Evolutionary conservation across 202 grass and related monocot species (phyloP), one percentile per base, ranked within the genome.

Genomic region (Dendrocalamus latiflorus): DNA sequence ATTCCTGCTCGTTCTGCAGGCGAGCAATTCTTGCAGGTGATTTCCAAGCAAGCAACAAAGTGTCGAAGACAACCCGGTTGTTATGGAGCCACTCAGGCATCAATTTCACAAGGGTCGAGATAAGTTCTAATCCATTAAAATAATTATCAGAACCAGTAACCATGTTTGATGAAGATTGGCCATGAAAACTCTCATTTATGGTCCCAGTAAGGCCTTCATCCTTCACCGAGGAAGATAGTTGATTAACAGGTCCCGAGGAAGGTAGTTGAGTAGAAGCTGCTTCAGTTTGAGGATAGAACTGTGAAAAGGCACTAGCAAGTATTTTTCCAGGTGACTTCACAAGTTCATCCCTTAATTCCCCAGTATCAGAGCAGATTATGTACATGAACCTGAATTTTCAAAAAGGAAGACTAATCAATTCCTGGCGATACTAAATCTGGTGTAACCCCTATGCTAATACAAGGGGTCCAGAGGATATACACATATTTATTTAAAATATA

Each of bases 351-450:
- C 96, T 89, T 73, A 99, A 83, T 36, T 89, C 89, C 25, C 96
- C 96, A 58, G 88, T 81, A 82, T 96, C 96, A 28, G 91, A 99
- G 86, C 93, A 99, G 74, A 99, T 96, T 84, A 99, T 96, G 78
- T 95, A 96, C 96, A 96, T 99, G 70, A 99, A 96, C 88, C 96
- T 99, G 85, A 81, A 93, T 66, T 77, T 70, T 62, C 34, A 82
- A 71, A 77, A 86, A 76, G 57, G 11, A 80, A 55, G 34, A 55
- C 36, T 24, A 68, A 84, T 63, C 34, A 80, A 54, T 75, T 67
- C 68, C 5, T 9, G 44, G 33, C 21, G 17, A 51, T 67, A 57
- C 8, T 73, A 67, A 57, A 66, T 44, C 39, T 20, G 44, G 20
- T 49, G 6, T 43, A 18, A 34, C 50, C 50, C 20, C 34, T 48